These are phyloP conservation scores for Tuber melanosporum DNA, from an alignment of 495 filamentous ascomycete genomes.

Conservation along the genomic window DNA sequence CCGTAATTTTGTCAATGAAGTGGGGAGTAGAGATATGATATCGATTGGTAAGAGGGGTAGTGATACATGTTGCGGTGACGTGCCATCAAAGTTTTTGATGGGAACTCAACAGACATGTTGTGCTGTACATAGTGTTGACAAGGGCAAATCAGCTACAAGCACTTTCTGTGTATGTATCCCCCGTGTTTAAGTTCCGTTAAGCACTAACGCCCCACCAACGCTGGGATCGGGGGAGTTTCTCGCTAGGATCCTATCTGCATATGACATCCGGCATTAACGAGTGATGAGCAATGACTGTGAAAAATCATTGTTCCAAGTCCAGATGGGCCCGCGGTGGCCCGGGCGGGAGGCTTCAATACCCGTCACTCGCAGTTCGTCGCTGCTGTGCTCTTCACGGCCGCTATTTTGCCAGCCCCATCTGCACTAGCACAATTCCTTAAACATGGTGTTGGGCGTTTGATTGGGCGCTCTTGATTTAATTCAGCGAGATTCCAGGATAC, in stretches of 20 bases:
- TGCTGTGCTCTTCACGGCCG: not conserved
- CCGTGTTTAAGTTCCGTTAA: not conserved
- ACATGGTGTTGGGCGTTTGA: not conserved
- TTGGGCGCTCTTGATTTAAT: not conserved
- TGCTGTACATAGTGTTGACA: not conserved
- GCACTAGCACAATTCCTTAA: not conserved
- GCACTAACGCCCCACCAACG: not conserved
- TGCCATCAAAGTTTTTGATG: not conserved
- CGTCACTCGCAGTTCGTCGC: not conserved
- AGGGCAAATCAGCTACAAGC: not conserved
- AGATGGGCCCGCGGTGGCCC: not conserved
- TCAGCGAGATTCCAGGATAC: not conserved
- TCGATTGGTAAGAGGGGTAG: not conserved
- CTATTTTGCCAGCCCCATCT: not conserved
- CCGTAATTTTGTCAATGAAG: not conserved
- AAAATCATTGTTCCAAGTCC: not conserved
- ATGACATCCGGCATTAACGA: not conserved
- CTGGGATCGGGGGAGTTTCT: not conserved
- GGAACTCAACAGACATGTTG: not conserved
- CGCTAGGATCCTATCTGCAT: not conserved
- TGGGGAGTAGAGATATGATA: not conserved
- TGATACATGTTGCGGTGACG: not conserved
- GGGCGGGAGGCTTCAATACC: not conserved
- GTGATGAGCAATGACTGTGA: not conserved
- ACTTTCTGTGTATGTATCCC: not conserved